These are phyloP conservation scores for Trichoderma polysporum DNA, from an alignment of 2,329 filamentous ascomycete genomes.

Conservation along the genomic window DNA sequence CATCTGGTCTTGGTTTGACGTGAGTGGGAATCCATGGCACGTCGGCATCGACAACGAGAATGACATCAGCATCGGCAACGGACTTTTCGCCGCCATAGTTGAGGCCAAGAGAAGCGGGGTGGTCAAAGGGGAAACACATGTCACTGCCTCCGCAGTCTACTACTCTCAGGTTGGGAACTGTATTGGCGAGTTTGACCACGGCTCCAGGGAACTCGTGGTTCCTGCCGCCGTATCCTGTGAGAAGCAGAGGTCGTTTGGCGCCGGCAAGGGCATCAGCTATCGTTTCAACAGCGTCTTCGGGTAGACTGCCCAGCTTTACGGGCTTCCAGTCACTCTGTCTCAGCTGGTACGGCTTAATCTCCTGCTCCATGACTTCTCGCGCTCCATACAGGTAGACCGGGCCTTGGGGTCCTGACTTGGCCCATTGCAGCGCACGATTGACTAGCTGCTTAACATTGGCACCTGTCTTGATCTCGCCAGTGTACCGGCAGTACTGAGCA, in stretches of 20 bases:
- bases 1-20: conserved; percentile 53
- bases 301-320: conserved; percentile 63
- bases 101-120: conserved; percentile 67
- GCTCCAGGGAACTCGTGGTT: conserved; percentile 62
- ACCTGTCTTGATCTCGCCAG: conserved; percentile 79
- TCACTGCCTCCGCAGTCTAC: conserved; percentile 76
- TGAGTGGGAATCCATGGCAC: conserved; percentile 91
- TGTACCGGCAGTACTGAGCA: conserved; percentile 80
- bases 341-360: conserved; percentile 70
- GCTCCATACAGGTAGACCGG: conserved; percentile 79
- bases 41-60: conserved; percentile 83
- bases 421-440: conserved; percentile 79
- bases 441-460: conserved; percentile 88
- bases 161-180: conserved; percentile 66
- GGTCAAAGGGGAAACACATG: conserved; percentile 75
- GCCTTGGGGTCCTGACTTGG: conserved; percentile 71
- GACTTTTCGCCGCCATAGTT: conserved; percentile 71
- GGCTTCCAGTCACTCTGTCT: conserved; percentile 69
- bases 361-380: conserved; percentile 82
- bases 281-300: conserved; percentile 50
- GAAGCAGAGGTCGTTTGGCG: conserved; percentile 65
- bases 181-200: conserved; percentile 66
- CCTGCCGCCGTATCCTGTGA: conserved; percentile 70
- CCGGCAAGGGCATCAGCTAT: conserved; percentile 63
- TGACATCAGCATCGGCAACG: conserved; percentile 77